A percentile compares a stretch with the other conserved stretches of the same genome.
These are phyloP conservation scores for Alternaria metachromatica DNA, from an alignment of 2,329 filamentous ascomycete genomes.

Conservation along the genomic window DNA sequence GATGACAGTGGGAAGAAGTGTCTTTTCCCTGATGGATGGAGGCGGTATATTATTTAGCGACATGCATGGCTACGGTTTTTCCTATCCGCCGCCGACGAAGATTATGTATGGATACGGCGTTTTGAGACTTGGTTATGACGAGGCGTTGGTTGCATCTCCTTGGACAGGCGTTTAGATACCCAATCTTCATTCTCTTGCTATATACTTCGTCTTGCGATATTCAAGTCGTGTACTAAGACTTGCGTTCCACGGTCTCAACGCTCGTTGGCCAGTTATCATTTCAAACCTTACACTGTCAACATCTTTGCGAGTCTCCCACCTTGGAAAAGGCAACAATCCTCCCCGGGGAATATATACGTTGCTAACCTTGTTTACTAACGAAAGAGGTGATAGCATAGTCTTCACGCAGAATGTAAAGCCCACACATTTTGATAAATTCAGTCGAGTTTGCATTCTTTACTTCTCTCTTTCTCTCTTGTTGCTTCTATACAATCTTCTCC, in stretches of 20 bases:
- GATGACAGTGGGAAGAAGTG: constrained; percentile 65
- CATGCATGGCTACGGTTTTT: neutral
- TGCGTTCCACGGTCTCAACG: too few relatives aligned
- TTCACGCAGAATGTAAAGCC: neutral
- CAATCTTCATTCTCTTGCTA: neutral
- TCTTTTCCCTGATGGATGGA: constrained; percentile 5
- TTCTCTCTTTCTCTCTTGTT: neutral
- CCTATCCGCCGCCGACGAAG: neutral
- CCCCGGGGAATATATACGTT: too few relatives aligned
- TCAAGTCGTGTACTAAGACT: too few relatives aligned
- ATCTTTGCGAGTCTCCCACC: too few relatives aligned
- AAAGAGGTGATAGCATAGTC: neutral
- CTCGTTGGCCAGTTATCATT: too few relatives aligned
- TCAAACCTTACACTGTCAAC: too few relatives aligned
- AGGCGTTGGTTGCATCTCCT: neutral
- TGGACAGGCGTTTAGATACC: neutral
- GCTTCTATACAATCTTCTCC: neutral
- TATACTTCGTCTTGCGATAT: too few relatives aligned
- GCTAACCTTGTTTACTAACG: too few relatives aligned
- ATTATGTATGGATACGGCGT: neutral
- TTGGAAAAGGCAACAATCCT: too few relatives aligned
- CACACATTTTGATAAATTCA: neutral
- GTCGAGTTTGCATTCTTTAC: neutral
- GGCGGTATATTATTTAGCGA: constrained; percentile 10
- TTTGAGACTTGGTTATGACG: neutral